A percentile compares a stretch with the other conserved stretches of the same genome.
Evolutionary conservation across 2,329 filamentous ascomycete species (phyloP).

Genomic region (Fonsecaea monophora): DNA sequence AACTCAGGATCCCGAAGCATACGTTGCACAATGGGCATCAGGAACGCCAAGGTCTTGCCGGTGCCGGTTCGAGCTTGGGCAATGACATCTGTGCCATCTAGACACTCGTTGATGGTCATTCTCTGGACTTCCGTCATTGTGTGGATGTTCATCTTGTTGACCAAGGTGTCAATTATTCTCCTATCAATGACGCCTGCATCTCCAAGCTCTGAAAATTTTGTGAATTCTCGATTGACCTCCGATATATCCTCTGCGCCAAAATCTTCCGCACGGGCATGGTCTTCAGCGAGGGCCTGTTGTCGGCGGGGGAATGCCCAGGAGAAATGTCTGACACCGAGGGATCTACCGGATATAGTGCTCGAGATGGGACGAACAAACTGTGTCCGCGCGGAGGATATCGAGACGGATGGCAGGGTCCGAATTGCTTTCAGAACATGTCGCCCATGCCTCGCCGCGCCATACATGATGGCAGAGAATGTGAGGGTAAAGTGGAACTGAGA

Average conservation of each 20-base stretch:
- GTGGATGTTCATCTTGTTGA: conserved; percentile 73
- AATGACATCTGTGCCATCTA: conserved; percentile 77
- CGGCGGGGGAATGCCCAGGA: conserved; percentile 35
- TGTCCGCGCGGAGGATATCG: conserved; percentile 19
- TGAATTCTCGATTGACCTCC: conserved; percentile 40
- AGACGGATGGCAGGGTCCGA: conserved; percentile 36
- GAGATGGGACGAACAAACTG: conserved; percentile 18
- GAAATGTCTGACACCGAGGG: conserved; percentile 22
- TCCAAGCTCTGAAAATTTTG: conserved; percentile 50
- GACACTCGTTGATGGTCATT: conserved; percentile 78
- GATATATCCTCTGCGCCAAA: conserved; percentile 35
- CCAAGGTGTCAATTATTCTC: conserved; percentile 72
- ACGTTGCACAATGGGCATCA: conserved; percentile 56
- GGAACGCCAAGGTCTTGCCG: conserved; percentile 58
- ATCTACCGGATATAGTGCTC: conserved; percentile 6
- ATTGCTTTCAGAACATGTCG: conserved; percentile 29
- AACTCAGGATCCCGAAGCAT: conserved; percentile 46
- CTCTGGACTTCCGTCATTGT: conserved; percentile 93
- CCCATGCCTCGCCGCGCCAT: conserved; percentile 33
- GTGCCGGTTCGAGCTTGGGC: conserved; percentile 62
- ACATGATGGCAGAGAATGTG: conserved; percentile 41
- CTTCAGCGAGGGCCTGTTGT: conserved; percentile 22
- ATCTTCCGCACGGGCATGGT: conserved; percentile 41
- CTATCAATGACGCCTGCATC: conserved; percentile 61
- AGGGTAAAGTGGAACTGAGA: background rate